Conservation (phyloP, 192 early-diverging fungal genomes). For the Fimicolochytrium jonesii region DNA sequence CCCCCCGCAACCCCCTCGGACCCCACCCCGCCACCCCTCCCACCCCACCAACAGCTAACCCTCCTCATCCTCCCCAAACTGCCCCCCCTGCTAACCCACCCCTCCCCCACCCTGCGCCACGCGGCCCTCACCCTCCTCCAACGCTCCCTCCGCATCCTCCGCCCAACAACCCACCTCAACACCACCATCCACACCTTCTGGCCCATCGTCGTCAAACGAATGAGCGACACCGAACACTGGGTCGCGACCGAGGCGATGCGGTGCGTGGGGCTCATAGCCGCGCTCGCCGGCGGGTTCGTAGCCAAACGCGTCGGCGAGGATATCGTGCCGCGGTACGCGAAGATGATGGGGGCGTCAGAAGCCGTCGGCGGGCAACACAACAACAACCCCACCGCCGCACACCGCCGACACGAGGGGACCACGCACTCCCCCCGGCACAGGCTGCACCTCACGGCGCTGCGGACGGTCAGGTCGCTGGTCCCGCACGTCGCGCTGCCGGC, state of each 20-base stretch:
- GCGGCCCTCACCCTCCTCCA: constrained; percentile 12
- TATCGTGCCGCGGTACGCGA: constrained; percentile 6
- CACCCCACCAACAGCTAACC: constrained; percentile 18
- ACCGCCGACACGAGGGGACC: neutral
- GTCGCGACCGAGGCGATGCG: constrained; percentile 34
- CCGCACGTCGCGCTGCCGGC: neutral
- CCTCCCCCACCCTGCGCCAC: constrained; percentile 21
- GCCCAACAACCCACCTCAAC: constrained; percentile 14
- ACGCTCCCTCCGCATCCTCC: constrained; percentile 11
- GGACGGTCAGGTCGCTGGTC: neutral
- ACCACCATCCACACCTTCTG: constrained; percentile 36
- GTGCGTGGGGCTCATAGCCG: neutral
- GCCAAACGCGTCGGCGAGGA: constrained; percentile 23
- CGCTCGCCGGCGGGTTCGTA: constrained; percentile 9
- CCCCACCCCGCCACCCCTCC: neutral
- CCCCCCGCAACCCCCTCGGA: neutral
- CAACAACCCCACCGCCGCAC: neutral
- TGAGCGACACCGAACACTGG: constrained; percentile 23
- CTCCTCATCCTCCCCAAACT: constrained; percentile 28
- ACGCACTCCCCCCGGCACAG: neutral
- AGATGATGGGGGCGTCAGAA: neutral
- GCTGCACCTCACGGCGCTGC: neutral
- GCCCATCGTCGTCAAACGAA: constrained; percentile 20
- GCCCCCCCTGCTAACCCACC: constrained; percentile 21
- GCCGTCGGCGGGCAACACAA: neutral